Percentiles rank a stretch among this genome's conserved stretches.
Conservation (phyloP, 148 eudicot genomes). For the Cornus suecica region DNA sequence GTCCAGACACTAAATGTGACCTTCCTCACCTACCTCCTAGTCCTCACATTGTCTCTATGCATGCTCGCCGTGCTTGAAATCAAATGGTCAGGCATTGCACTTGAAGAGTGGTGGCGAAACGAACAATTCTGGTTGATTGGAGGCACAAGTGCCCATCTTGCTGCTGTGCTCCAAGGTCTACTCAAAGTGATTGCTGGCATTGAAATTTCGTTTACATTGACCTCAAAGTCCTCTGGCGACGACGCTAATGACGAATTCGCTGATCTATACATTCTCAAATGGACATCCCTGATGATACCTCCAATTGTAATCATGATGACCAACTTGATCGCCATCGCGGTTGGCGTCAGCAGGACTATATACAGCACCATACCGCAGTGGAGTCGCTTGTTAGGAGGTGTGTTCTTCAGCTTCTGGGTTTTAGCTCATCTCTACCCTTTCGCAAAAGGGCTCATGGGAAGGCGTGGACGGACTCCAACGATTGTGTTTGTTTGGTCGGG, state of each 20-base stretch:
- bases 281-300: constrained; percentile 91
- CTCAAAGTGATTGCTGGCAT: constrained; percentile 87
- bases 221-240: constrained; percentile 58
- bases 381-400: constrained; percentile 88
- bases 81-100: constrained; percentile 81
- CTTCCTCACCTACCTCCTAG: constrained; percentile 71
- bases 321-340: constrained; percentile 79
- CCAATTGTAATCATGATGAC: constrained; percentile 80
- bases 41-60: constrained; percentile 67
- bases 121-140: constrained; percentile 98
- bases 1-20: constrained; percentile 73
- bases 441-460: constrained; percentile 91
- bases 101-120: constrained; percentile 98
- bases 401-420: constrained; percentile 95
- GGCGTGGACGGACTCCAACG: constrained; percentile 89
- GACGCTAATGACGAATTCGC: constrained; percentile 85
- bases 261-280: constrained; percentile 72
- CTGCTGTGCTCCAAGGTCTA: constrained; percentile 87
- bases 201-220: constrained; percentile 81
- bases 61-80: constrained; percentile 76
- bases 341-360: constrained; percentile 78
- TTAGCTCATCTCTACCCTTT: constrained; percentile 91
- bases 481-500: constrained; percentile 95
- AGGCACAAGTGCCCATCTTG: constrained; percentile 93
- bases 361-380: constrained; percentile 79